Conservation (phyloP, 2,329 filamentous ascomycete species). For the Aspergillus udagawae region DNA sequence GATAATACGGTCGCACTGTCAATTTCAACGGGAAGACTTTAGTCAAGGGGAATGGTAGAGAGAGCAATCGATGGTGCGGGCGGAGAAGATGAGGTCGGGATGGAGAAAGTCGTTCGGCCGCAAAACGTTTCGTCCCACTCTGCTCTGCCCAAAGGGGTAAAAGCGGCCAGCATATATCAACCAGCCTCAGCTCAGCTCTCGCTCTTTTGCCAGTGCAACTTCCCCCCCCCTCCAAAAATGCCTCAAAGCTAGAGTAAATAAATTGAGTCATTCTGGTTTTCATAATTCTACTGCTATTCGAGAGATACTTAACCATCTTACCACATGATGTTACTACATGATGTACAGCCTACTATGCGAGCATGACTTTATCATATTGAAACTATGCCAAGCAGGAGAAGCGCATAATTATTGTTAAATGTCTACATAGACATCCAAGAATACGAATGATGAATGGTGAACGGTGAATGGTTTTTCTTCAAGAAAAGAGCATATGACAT, state of each 20-base stretch:
- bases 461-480: no score
- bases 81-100: background rate
- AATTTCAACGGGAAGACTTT: background rate
- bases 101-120: background rate
- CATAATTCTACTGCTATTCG: background rate
- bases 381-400: background rate
- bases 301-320: background rate
- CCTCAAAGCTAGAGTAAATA: background rate
- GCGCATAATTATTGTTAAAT: background rate
- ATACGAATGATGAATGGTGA: background rate
- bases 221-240: background rate
- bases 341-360: background rate
- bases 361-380: background rate
- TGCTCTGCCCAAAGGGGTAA: conserved; percentile 15
- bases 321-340: background rate
- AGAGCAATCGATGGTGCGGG: background rate
- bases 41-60: background rate
- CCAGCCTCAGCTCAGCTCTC: background rate
- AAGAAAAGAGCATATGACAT: no score
- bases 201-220: background rate
- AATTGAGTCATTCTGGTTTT: background rate
- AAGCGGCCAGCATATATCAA: background rate
- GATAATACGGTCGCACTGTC: background rate
- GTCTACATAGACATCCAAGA: background rate
- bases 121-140: conserved; percentile 2